These are phyloP conservation scores for Blastobotrys attinorum DNA, from an alignment of 805 yeast genomes.

Conservation along the genomic window DNA sequence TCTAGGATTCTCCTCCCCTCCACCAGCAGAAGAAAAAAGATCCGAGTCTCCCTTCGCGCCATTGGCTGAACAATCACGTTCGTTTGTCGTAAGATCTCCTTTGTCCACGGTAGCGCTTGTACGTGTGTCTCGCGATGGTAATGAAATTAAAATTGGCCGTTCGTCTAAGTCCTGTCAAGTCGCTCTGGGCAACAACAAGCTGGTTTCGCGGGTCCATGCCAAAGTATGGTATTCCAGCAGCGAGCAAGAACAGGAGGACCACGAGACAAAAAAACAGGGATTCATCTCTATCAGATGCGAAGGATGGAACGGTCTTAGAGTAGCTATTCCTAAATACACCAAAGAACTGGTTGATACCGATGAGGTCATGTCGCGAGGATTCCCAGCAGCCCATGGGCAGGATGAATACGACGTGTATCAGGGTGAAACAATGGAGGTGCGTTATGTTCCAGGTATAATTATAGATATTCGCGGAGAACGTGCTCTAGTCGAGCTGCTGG, in stretches of 20 bases:
- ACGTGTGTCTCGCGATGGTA: slow-evolving; percentile 35
- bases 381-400: slow-evolving; percentile 14
- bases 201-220: slow-evolving; percentile 63
- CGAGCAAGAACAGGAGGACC: slow-evolving; percentile 25
- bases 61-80: slow-evolving; percentile 7
- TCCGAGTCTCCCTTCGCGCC: slow-evolving; percentile 5
- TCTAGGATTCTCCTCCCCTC: slow-evolving; percentile 5
- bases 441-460: slow-evolving; percentile 51
- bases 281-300: slow-evolving; percentile 57
- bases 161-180: slow-evolving; percentile 55
- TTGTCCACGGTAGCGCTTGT: slow-evolving; percentile 31
- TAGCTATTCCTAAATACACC: slow-evolving; percentile 47
- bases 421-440: slow-evolving; percentile 58
- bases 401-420: slow-evolving; percentile 45
- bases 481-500: slow-evolving; percentile 42
- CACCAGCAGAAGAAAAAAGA: neutral
- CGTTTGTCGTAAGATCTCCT: slow-evolving; percentile 28
- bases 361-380: slow-evolving; percentile 5
- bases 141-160: slow-evolving; percentile 50
- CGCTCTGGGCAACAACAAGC: slow-evolving; percentile 41
- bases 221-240: slow-evolving; percentile 38
- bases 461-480: slow-evolving; percentile 67
- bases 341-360: slow-evolving; percentile 2
- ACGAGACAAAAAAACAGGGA: neutral
- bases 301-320: slow-evolving; percentile 75